Percentiles rank a stretch among this genome's conserved stretches.
Conservation (phyloP, 148 eudicot genomes). For the Limonium bicolor region DNA sequence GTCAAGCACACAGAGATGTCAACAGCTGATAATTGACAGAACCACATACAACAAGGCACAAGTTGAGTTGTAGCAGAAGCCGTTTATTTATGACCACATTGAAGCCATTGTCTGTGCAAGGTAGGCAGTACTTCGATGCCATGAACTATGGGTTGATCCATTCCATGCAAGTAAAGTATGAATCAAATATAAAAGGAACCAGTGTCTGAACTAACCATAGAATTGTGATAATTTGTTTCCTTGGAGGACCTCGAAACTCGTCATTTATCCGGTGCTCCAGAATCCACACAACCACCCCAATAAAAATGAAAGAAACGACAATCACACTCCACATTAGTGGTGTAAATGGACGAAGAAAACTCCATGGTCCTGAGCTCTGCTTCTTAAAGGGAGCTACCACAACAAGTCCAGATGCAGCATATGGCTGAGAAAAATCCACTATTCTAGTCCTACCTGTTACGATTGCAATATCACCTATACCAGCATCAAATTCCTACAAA, state of each 20-base stretch:
- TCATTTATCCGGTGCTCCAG: constrained; percentile 86
- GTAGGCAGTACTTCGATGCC: no score
- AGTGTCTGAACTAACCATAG: constrained; percentile 64
- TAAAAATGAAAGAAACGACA: constrained; percentile 50
- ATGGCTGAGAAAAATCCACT: constrained; percentile 93
- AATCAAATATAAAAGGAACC: no score
- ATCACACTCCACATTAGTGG: constrained; percentile 64
- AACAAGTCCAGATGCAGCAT: constrained; percentile 72
- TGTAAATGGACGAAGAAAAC: constrained; percentile 79
- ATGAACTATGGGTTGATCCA: no score
- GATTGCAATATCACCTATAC: constrained; percentile 86
- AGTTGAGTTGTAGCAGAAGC: no score
- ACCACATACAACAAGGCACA: no score
- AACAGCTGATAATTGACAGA: no score
- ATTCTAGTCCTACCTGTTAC: constrained; percentile 58
- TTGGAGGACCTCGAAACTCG: constrained; percentile 84
- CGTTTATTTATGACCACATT: no score
- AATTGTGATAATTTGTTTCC: constrained; percentile 60
- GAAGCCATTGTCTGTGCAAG: no score
- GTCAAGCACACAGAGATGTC: neutral
- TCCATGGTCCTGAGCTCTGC: constrained; percentile 66
- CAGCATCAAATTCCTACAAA: constrained; percentile 61
- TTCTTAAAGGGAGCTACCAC: constrained; percentile 68
- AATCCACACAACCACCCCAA: constrained; percentile 89
- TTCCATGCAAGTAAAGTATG: no score